Percentiles rank a stretch among this genome's conserved stretches.
phyloP scores from a whole-genome alignment of 257 asterid genomes.

The Vinca minor region DNA sequence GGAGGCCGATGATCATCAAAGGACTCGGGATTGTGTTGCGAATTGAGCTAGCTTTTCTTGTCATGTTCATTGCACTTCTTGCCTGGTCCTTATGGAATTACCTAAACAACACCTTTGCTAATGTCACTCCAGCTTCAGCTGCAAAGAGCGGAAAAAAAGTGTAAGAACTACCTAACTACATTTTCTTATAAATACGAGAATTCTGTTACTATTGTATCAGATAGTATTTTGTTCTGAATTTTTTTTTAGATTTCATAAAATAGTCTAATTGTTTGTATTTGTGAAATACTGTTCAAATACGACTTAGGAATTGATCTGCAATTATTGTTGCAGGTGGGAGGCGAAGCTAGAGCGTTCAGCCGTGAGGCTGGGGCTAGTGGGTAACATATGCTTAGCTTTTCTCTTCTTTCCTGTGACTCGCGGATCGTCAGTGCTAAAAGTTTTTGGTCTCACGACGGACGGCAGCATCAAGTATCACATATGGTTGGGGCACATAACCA shows the following conservation, averaged over 20 bases:
- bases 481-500: slow-evolving; percentile 71
- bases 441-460: slow-evolving; percentile 72
- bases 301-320: no score
- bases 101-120: slow-evolving; percentile 30
- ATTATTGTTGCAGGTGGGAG: slow-evolving; percentile 58
- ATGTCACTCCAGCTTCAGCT: slow-evolving; percentile 44
- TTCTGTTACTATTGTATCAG: no score
- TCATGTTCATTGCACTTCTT: slow-evolving; percentile 72
- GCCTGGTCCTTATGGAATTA: slow-evolving; percentile 40
- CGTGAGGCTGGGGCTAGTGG: slow-evolving; percentile 52
- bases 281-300: no score
- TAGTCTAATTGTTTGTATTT: no score
- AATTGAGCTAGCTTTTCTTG: slow-evolving; percentile 52
- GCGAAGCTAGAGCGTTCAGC: slow-evolving; percentile 48
- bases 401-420: slow-evolving; percentile 84
- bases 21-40: slow-evolving; percentile 71
- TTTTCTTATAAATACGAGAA: no score
- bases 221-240: no score
- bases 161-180: slow-evolving; percentile 48
- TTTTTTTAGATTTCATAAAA: no score
- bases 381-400: slow-evolving; percentile 45
- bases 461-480: slow-evolving; percentile 67
- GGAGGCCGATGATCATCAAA: slow-evolving; percentile 55
- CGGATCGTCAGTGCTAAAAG: slow-evolving; percentile 55
- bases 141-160: slow-evolving; percentile 41